These are phyloP conservation scores for Hippophae rhamnoides DNA, from an alignment of 306 rosid genomes.

Conservation along the genomic window DNA sequence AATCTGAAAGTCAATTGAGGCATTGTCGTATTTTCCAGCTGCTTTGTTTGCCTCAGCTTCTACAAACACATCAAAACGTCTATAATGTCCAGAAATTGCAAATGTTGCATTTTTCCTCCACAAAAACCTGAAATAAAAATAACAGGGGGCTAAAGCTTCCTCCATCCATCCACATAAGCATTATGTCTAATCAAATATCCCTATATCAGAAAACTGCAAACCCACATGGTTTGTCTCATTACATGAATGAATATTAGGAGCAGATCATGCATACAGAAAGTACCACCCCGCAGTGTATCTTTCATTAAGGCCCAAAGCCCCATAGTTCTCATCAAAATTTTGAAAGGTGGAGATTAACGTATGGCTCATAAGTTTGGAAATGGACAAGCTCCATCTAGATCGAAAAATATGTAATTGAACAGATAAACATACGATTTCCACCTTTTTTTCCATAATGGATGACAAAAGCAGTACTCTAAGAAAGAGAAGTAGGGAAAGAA, in stretches of 20 bases:
- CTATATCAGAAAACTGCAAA: not conserved
- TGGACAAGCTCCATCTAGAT: no score
- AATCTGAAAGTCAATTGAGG: constrained; percentile 82
- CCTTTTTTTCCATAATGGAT: no score
- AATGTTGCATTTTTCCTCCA: constrained; percentile 94
- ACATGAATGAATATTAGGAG: not conserved
- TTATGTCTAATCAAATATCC: not conserved
- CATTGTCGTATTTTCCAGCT: constrained; percentile 77
- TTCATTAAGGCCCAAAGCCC: not conserved
- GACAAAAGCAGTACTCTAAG: no score
- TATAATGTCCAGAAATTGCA: constrained; percentile 91
- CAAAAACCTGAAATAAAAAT: constrained; percentile 52
- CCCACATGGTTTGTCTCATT: not conserved
- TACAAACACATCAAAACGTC: constrained; percentile 73
- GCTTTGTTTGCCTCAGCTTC: constrained; percentile 99
- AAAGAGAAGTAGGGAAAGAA: no score
- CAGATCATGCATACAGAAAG: not conserved
- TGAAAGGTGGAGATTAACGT: not conserved
- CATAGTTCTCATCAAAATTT: not conserved
- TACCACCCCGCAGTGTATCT: not conserved
- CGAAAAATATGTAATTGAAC: no score
- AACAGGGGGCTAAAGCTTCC: constrained; percentile 3
- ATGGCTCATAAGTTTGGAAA: not conserved
- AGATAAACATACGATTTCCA: no score
- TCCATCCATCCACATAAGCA: not conserved